phyloP scores from a whole-genome alignment of 148 eudicot species.

The Amaranthus hypochondriacus region DNA sequence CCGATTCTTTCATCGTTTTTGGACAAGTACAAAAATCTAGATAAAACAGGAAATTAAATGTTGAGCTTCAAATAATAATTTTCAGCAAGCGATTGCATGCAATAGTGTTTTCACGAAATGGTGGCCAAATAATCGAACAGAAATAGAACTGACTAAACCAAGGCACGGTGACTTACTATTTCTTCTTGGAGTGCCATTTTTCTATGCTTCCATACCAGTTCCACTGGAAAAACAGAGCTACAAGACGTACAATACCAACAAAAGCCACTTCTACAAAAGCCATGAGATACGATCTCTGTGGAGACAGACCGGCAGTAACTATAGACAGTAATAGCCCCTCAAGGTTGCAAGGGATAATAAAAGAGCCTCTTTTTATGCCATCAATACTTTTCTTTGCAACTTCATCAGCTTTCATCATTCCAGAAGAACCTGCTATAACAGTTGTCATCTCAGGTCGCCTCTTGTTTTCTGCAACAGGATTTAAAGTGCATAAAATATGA shows the following conservation, averaged over 20 bases:
- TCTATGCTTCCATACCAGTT: slow-evolving; percentile 69
- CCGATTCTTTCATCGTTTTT: not conserved
- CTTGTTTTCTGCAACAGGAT: slow-evolving; percentile 54
- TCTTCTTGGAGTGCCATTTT: slow-evolving; percentile 54
- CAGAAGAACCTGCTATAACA: slow-evolving; percentile 73
- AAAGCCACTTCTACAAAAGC: slow-evolving; percentile 79
- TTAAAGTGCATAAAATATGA: not conserved
- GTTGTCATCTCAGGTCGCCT: slow-evolving; percentile 59
- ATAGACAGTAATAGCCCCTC: slow-evolving; percentile 59
- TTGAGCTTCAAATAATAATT: not conserved
- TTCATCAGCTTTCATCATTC: slow-evolving; percentile 79
- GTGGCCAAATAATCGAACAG: not conserved
- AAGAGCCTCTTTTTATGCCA: slow-evolving; percentile 65
- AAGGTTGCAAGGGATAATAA: slow-evolving; percentile 77
- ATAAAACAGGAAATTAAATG: not conserved
- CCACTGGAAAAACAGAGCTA: slow-evolving; percentile 69
- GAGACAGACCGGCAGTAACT: slow-evolving; percentile 83
- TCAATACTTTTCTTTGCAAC: slow-evolving; percentile 69
- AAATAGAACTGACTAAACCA: not conserved
- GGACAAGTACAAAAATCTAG: not conserved
- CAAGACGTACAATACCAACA: slow-evolving; percentile 55
- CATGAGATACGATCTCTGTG: slow-evolving; percentile 76
- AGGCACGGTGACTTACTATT: slow-evolving; percentile 31
- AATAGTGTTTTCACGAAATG: not conserved
- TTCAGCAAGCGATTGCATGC: not conserved